phyloP scores from a whole-genome alignment of 108 stramenopile species.

The Nannochloropsis salina region DNA sequence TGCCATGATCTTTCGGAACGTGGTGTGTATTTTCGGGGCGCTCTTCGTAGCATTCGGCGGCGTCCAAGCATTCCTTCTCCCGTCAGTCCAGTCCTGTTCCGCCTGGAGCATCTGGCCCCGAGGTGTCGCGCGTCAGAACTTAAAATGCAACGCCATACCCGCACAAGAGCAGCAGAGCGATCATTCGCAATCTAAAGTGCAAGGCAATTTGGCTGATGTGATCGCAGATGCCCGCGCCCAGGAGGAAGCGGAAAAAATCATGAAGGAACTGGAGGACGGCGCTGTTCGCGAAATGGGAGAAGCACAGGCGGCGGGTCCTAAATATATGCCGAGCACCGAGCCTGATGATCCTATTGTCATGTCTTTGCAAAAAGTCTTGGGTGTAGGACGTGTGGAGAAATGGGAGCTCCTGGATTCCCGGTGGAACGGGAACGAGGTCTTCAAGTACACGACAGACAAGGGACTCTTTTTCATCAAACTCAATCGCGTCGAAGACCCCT shows the following conservation, averaged over 20 bases:
- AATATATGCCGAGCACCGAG: conserved; percentile 41
- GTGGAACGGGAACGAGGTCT: conserved; percentile 51
- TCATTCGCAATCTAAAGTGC: background rate
- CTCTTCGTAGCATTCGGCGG: background rate
- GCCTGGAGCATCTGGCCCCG: background rate
- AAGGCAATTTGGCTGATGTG: conserved; percentile 2
- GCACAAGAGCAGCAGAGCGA: background rate
- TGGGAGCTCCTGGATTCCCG: conserved; percentile 47
- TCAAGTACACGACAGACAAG: conserved; percentile 43
- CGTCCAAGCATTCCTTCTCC: conserved; percentile 16
- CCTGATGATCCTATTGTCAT: conserved; percentile 38
- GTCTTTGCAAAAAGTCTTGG: conserved; percentile 41
- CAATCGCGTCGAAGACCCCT: conserved; percentile 47
- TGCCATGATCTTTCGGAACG: background rate
- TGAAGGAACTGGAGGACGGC: conserved; percentile 40
- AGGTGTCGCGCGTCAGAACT: background rate
- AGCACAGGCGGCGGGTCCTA: conserved; percentile 24
- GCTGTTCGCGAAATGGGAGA: background rate
- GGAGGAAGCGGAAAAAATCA: conserved; percentile 44
- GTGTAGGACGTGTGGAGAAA: conserved; percentile 29
- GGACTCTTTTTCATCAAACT: conserved; percentile 44
- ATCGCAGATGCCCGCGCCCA: conserved; percentile 18
- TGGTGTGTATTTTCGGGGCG: background rate
- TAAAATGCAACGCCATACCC: background rate
- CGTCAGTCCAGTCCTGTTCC: background rate